Conservation (phyloP, 2,329 filamentous ascomycete species). For the Chaetomiaceae sp. region DNA sequence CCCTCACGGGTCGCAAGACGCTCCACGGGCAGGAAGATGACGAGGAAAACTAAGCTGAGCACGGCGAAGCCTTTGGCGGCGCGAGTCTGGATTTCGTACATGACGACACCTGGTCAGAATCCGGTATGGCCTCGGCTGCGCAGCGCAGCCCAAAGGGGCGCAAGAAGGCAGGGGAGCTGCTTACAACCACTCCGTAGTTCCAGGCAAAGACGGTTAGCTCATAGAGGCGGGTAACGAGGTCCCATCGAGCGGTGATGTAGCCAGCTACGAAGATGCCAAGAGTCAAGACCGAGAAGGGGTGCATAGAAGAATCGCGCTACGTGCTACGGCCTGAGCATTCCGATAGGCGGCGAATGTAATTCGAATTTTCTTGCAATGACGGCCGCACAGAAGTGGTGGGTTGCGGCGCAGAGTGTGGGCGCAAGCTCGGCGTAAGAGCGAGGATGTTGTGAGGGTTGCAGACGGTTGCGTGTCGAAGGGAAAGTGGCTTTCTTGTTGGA, state of each 20-base stretch:
- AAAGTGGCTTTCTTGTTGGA: too few relatives aligned
- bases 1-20: slow-evolving; percentile 77
- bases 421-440: too few relatives aligned
- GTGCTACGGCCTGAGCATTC: slow-evolving; percentile 42
- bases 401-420: too few relatives aligned
- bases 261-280: slow-evolving; percentile 98
- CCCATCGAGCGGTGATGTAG: slow-evolving; percentile 99
- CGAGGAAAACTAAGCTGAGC: slow-evolving; percentile 77
- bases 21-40: slow-evolving; percentile 79
- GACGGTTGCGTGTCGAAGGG: too few relatives aligned
- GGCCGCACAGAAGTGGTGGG: too few relatives aligned
- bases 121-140: not conserved
- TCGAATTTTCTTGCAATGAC: not conserved
- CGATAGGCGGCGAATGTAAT: slow-evolving; percentile 21
- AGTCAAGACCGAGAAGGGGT: slow-evolving; percentile 94
- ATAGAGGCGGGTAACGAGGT: slow-evolving; percentile 93
- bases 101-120: slow-evolving; percentile 4
- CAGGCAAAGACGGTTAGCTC: slow-evolving; percentile 96
- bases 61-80: slow-evolving; percentile 79
- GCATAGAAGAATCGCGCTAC: slow-evolving; percentile 66
- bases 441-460: too few relatives aligned
- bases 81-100: slow-evolving; percentile 57
- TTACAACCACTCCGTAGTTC: slow-evolving; percentile 95
- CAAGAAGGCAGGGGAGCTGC: slow-evolving; percentile 32
- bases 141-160: not conserved